Evolutionary conservation across 208 protist species (phyloP), one percentile per base, ranked within the genome.

Genomic region (Acanthamoeba triangularis): DNA sequence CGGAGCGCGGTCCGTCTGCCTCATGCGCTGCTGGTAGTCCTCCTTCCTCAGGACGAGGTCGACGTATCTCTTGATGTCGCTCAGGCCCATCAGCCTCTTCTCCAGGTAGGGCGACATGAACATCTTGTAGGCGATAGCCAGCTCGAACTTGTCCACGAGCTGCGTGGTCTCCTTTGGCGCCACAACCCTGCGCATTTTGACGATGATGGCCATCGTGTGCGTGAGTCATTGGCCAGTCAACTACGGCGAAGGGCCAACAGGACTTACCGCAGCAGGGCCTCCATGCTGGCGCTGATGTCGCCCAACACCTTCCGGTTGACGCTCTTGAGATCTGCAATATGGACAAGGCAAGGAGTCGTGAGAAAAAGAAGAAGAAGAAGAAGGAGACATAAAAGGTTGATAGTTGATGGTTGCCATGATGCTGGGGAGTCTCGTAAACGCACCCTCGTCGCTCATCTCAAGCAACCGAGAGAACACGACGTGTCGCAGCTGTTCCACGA

Each of bases 91-190:
- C 82, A 97, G 93, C 72, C 97, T 69, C 87, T 96, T 96, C 54
- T 97, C 96, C 23, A 97, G 35, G 49, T 95, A 96, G 41, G 93
- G 90, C 59, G 96, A 96, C 47, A 90, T 94, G 49, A 97, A 95
- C 67, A 94, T 96, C 67, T 97, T 97, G 30, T 96, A 93, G 56
- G 93, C 93, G n/a, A 97, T 74, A 28, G 94, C 49, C 33, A 95
- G 67, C 93, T 52, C 61, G n/a, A 65, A 52, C 25, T 69, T 87
- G 65, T 78, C 65, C 49, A 67, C 49, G 52, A 94, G 11, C 67
- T 76, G 67, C n/a, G 90, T 49, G 23, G 49, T 82, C 47, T 65
- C 49, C 44, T 76, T 59, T 6, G 49, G 49, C 6, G 47, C 63
- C 14, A 92, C 85, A 8, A 37, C 44, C 41, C 30, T 52, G 35